Conservation (phyloP, 2,329 filamentous ascomycete genomes). For the Sarocladium kiliense region DNA sequence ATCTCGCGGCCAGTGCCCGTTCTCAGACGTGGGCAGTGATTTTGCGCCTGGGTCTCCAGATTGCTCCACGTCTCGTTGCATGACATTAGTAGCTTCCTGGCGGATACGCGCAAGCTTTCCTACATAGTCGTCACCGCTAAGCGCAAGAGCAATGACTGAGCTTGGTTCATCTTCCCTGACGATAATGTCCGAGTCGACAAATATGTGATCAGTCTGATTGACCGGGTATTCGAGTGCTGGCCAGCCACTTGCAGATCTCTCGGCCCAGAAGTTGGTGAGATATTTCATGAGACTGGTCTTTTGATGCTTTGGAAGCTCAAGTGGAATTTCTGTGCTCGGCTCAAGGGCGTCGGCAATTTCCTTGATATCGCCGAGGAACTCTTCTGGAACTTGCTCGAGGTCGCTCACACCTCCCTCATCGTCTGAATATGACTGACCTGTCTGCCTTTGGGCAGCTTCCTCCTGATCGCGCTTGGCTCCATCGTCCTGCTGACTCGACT, state of each 20-base stretch:
- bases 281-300: conserved; percentile 93
- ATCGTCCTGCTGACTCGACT: conserved; percentile 7
- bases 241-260: conserved; percentile 95
- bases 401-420: conserved; percentile 68
- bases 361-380: conserved; percentile 59
- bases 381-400: conserved; percentile 64
- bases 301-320: conserved; percentile 86
- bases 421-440: conserved; percentile 57
- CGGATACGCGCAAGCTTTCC: conserved; percentile 69
- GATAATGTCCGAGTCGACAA: conserved; percentile 94
- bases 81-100: conserved; percentile 38
- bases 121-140: conserved; percentile 83
- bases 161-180: conserved; percentile 96
- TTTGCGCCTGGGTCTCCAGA: conserved; percentile 22
- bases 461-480: conserved; percentile 19
- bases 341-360: conserved; percentile 60
- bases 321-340: conserved; percentile 52
- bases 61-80: conserved; percentile 30
- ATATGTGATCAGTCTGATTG: conserved; percentile 84
- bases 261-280: conserved; percentile 96
- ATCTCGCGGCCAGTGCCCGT: conserved; percentile 26
- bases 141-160: conserved; percentile 87
- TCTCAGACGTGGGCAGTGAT: conserved; percentile 29
- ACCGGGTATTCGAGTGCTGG: conserved; percentile 87
- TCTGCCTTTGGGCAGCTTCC: conserved; percentile 19